A percentile compares a stretch with the other conserved stretches of the same genome.
Evolutionary conservation across 1,284 basidiomycete species (phyloP).

Genomic region (Irpex sp.): DNA sequence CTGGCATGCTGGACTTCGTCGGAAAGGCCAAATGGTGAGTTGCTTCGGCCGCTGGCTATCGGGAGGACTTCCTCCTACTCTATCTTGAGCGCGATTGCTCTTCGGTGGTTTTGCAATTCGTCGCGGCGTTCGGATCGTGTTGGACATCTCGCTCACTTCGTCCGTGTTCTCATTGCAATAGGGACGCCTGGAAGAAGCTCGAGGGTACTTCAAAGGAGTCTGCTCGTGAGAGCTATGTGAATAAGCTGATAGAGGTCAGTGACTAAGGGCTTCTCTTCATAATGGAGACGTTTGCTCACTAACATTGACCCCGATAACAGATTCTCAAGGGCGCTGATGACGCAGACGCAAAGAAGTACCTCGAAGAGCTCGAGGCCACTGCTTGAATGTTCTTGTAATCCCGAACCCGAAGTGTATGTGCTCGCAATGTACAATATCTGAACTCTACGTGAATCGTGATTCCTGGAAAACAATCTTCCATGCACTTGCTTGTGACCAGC

Average conservation of each 20-base stretch:
- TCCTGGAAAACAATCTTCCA: background rate
- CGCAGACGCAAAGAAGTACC: conserved; percentile 54
- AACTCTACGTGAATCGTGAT: background rate
- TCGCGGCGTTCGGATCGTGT: background rate
- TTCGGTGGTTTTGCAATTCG: background rate
- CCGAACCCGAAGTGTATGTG: background rate
- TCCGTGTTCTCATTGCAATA: conserved; percentile 24
- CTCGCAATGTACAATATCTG: conserved; percentile 9
- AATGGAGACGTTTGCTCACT: background rate
- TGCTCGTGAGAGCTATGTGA: conserved; percentile 70
- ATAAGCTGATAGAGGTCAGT: conserved; percentile 64
- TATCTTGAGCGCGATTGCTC: conserved; percentile 6
- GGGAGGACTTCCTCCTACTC: background rate
- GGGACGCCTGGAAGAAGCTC: conserved; percentile 86
- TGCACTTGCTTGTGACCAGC: background rate
- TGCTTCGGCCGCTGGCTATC: background rate
- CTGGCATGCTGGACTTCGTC: conserved; percentile 76
- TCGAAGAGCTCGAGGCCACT: conserved; percentile 55
- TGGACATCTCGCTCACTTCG: background rate
- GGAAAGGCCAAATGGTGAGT: conserved; percentile 83
- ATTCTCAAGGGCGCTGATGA: conserved; percentile 49
- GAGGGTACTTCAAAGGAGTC: conserved; percentile 73
- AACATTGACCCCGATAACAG: conserved; percentile 31
- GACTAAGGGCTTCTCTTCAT: background rate
- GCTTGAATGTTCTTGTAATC: conserved; percentile 22